Base-by-base conservation (phyloP, 768 basidiomycete species). In the Lactarius indigo region DNA sequence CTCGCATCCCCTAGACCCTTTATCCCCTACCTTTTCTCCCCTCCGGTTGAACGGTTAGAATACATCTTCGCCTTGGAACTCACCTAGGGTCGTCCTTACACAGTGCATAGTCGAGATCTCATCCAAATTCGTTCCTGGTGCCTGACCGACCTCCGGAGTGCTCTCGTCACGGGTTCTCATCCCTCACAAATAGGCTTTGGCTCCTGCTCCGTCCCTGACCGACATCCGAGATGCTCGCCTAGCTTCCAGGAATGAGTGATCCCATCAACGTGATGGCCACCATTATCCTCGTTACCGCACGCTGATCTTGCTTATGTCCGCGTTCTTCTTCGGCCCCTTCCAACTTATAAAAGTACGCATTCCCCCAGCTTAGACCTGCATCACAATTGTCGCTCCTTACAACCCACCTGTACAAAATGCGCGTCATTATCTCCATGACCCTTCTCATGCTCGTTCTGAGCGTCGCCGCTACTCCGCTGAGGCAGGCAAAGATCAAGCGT, bases 401-500 rank as follows among this genome's bases (percentile, higher is more conserved):
- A 9, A 23, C 58, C 37, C 37, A 37, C 39, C 57, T 26, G 17
- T 35, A 10, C 13, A 17, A 42, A 5, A 68, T 64, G 63, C 55
- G 41, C 41, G 35, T 20, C 64, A 23, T 65, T 50, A 2, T 69
- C 2, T 8, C 28, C 23, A 17, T 68, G 17, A 2, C 47, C 55
- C 26, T 70, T 42, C 37, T 64, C 37, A 9, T 68, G 41, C 60
- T 68, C 39, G 35, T 54, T n/a, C 26, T 68, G 59, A 35, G 54
- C 57, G 60, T 55, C 26, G 39, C 59, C 7, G 66, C 63, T 6
- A n/a, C 52, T 6, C 63, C 63, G 15, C 72, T 76, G 33, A 76
- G 75, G 59, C 76, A 76, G 69, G 69, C 64, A 41, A 70, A 70
- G 64, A 58, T 71, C 44, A 73, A 69, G 68, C 74, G 76, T 54